Conservation (phyloP, 805 yeast species). For the Torulaspora delbrueckii region DNA sequence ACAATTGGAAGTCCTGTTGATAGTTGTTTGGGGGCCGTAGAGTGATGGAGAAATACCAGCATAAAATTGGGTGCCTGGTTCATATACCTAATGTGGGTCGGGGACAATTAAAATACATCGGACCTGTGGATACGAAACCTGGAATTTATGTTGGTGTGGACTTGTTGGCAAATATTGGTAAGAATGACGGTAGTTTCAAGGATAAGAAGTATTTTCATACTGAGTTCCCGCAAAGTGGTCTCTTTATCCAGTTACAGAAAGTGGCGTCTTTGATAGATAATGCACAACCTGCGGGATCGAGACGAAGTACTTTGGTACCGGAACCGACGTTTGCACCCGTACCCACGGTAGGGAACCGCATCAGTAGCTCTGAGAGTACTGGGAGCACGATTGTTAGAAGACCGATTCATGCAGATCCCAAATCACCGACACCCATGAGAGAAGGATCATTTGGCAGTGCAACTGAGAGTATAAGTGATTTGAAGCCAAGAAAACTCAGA, state of each 20-base stretch:
- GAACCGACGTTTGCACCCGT: slow-evolving; percentile 1
- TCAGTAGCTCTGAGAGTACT: slow-evolving; percentile 17
- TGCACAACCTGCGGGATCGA: slow-evolving; percentile 10
- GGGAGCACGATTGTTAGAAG: slow-evolving; percentile 18
- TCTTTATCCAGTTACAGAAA: slow-evolving; percentile 61
- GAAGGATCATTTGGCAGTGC: slow-evolving; percentile 3
- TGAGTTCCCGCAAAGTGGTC: slow-evolving; percentile 58
- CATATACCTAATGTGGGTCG: slow-evolving; percentile 63
- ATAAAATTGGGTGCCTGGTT: slow-evolving; percentile 33
- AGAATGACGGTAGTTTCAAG: slow-evolving; percentile 78
- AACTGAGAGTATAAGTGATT: background rate
- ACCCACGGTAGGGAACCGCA: slow-evolving; percentile 5
- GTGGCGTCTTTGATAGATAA: slow-evolving; percentile 27
- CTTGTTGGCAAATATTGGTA: slow-evolving; percentile 63
- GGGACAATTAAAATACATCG: slow-evolving; percentile 67
- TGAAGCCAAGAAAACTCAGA: background rate
- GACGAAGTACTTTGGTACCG: slow-evolving; percentile 4
- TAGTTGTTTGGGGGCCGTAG: background rate
- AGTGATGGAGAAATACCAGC: slow-evolving; percentile 18
- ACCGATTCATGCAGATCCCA: slow-evolving; percentile 6
- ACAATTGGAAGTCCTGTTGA: background rate
- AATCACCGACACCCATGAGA: slow-evolving; percentile 14
- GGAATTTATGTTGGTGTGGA: slow-evolving; percentile 89
- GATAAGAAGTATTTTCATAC: slow-evolving; percentile 70
- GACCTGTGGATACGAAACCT: slow-evolving; percentile 62